Base-by-base conservation (phyloP, 306 rosid genomes). In the Datisca glomerata region DNA sequence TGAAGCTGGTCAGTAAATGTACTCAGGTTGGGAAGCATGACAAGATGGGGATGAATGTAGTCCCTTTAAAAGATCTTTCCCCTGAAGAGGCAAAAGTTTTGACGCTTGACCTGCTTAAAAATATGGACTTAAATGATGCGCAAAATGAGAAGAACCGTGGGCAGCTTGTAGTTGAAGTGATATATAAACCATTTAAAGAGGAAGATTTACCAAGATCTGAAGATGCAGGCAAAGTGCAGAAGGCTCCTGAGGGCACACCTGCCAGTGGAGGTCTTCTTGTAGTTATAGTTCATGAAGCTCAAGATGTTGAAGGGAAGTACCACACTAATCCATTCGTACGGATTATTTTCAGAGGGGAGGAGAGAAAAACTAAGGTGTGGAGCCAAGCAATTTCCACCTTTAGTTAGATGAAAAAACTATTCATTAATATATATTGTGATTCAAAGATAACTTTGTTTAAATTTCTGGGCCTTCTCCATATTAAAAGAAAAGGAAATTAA, bases 1-100 rank as follows among this genome's bases (percentile, higher is more conserved):
- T 69, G 55, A 49, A 48, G 19, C 45, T 36, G 44, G 27, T 35
- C 47, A 13, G 18, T 51, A 12, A 18, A 39, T 39, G 45, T 18
- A 14, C 12, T 18, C 15, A 86, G 96, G 87, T 87, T 65, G 94
- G 93, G 41, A 87, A 79, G 64, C 93, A 82, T 64, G 96, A 87
- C 29, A 79, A 71, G 56, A 82, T 87, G 96, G 96, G 94, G 18
- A 79, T 74, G 70, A 69, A 79, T 58, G 60, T 24, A 29, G 49
- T 87, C 21, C 74, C 76, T 36, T 18, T 87, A 50, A 87, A 74
- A 67, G 85, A 76, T 5, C 67, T 87, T 31, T 2, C 40, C 1
- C 61, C 57, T 10, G 74, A 87, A 5, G 85, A 73, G 66, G 34
- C 93, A 24, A 74, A 71, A 71, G 59, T 33, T 7, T 28, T 64